phyloP scores from a whole-genome alignment of 371 early-diverging fungal genomes.

The Capillidium heterosporum region DNA sequence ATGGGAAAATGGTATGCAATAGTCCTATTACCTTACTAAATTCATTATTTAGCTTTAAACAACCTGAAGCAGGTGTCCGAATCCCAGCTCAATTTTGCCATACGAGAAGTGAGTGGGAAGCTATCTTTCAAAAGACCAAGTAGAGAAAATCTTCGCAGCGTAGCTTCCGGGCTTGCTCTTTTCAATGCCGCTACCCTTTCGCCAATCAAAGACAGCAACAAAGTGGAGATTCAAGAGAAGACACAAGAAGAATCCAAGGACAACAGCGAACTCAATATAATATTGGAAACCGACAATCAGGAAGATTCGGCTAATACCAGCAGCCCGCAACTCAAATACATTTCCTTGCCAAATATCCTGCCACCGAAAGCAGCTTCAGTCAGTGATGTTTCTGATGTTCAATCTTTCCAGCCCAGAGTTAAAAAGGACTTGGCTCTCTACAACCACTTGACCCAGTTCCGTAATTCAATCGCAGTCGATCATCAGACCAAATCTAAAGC shows the following conservation, averaged over 20 bases:
- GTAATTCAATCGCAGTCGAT: conserved; percentile 3
- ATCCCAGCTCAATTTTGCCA: neutral
- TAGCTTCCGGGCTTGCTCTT: neutral
- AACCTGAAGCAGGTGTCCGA: conserved; percentile 1
- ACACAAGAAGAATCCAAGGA: neutral
- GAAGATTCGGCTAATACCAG: neutral
- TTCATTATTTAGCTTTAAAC: neutral
- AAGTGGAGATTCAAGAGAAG: neutral
- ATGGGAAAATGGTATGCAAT: neutral
- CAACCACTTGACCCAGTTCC: neutral
- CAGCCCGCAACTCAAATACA: neutral
- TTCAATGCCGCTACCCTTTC: neutral
- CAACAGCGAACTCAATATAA: neutral
- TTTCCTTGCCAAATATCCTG: neutral
- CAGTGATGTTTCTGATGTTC: too few relatives aligned
- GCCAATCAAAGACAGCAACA: neutral
- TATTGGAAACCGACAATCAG: neutral
- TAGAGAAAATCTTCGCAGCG: neutral
- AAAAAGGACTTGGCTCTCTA: neutral
- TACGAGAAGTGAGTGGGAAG: neutral
- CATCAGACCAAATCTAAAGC: neutral
- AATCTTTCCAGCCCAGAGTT: too few relatives aligned
- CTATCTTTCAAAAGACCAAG: neutral
- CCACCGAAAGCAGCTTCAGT: too few relatives aligned
- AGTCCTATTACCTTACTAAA: too few relatives aligned